Evolutionary conservation across 192 early-diverging fungal genomes (phyloP), one percentile per base, ranked within the genome.

Genomic region (Linnemannia zychae): DNA sequence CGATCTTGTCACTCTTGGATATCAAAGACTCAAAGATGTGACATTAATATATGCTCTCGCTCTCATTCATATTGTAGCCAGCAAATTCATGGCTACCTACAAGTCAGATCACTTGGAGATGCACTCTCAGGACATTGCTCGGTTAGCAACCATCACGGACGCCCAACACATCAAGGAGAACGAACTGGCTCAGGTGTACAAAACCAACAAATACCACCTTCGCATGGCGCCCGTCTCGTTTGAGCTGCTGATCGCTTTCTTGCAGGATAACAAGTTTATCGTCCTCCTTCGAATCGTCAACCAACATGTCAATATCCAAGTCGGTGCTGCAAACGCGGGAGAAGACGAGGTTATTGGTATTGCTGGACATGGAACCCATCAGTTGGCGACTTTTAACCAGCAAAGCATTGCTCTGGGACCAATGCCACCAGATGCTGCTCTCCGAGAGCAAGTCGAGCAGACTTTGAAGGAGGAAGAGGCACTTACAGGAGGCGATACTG

Each of bases 241-340:
- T 77, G 96, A 97, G 87, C 92, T 99, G 28, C 91, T 99, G 70
- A 81, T 99, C 67, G 92, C 94, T 72, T 99, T 96, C 83, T 87
- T 99, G 78, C 96, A 98, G 87, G 97, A 99, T 77, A 97, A 97
- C 90, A 94, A 95, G 68, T 95, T 94, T 69, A 95, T 95, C 81
- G 88, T 97, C 52, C 76, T 99, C 57, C 92, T 98, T 78, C 90
- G 97, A 81, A 92, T 99, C 34, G 93, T 98, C 53, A 98, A 99
- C 85, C 96, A 98, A 88, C 93, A 98, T 72, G 69, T 99, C 33
- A 94, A 94, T 74, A 98, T 99, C 36, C 87, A 93, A 80, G 87
- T 66, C 28, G 81, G 77, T 28, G 4, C 72, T 17, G 79, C 78
- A 9, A 49, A 24, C 76, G 81, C 88, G 22, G 91, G 90, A 28